Evolutionary conservation across 2,329 filamentous ascomycete genomes (phyloP), one percentile per base, ranked within the genome.

Genomic region (Alternaria infectoria): DNA sequence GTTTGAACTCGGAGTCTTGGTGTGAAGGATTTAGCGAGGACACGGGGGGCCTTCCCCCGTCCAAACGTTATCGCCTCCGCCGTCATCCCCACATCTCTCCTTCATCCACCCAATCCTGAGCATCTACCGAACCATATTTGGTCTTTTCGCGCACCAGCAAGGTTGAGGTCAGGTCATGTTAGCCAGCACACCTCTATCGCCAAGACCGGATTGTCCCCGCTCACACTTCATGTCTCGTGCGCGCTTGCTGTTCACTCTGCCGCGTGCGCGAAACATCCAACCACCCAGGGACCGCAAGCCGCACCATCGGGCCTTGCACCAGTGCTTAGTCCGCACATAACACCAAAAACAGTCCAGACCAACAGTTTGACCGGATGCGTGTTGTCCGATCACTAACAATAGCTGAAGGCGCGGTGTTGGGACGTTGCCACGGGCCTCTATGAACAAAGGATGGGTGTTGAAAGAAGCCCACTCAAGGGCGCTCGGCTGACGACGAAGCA

Each of bases 391-490:
- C 13, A 21, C 45, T 23, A 51, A 49, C 47, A 32, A 58, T 30
- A 45, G 19, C 23, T 47, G 50, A 25, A 44, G 25, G 21, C 30
- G 15, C 43, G 36, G 21, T 50, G 46, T 49, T 52, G 11, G n/a
- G 50, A 30, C 23, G 47, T 54, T n/a, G 47, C n/a, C 36, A 25
- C 32, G 25, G 46, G 17, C 15, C 13, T 51, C n/a, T 3, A 43
- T 54, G 30, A 59, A 54, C 51, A 49, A 64, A 65, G 63, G 51
- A 51, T 40, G 58, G 65, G 69, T 60, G 74, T 78, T 60, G 61
- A 76, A 76, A 78, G 74, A 78, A 77, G 75, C 69, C 70, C 71
- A 57, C 59, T 55, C 68, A 74, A 75, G 67, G 66, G 55, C 57
- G 69, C 70, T 76, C 65, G 72, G 73, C 74, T 75, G 73, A 75